Percentiles rank a stretch among this genome's conserved stretches.
Evolutionary conservation across 106 monocot genomes (phyloP).

Genomic region (Acorus gramineus): DNA sequence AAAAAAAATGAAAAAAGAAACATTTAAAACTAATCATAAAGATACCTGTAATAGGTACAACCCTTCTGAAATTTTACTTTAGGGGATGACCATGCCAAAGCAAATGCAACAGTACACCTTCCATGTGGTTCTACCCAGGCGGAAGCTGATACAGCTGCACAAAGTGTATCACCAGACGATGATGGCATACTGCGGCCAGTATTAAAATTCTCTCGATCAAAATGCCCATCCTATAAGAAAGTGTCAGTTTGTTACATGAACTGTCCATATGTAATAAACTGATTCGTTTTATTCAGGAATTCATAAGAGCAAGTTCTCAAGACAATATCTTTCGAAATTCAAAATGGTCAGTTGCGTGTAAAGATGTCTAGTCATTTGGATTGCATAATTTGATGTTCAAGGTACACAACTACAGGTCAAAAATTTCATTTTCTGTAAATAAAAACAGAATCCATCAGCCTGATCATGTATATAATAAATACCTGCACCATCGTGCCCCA

Average conservation of each 20-base stretch:
- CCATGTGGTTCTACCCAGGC: slow-evolving; percentile 94
- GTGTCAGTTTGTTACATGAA: background rate
- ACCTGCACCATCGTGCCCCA: slow-evolving; percentile 87
- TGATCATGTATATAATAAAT: background rate
- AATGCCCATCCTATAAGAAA: slow-evolving; percentile 62
- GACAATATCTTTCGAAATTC: background rate
- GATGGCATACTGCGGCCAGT: slow-evolving; percentile 67
- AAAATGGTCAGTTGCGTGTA: background rate
- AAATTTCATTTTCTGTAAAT: too few relatives aligned
- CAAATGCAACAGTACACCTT: slow-evolving; percentile 59
- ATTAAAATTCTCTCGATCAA: slow-evolving; percentile 63
- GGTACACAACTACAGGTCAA: background rate
- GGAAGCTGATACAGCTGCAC: slow-evolving; percentile 88
- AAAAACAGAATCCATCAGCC: too few relatives aligned
- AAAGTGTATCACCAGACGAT: slow-evolving; percentile 58
- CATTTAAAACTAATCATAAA: too few relatives aligned
- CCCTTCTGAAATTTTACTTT: slow-evolving; percentile 97
- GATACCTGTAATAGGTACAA: slow-evolving; percentile 71
- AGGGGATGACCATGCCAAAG: slow-evolving; percentile 58
- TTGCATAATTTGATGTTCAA: background rate
- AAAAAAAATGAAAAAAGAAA: background rate
- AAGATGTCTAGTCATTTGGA: background rate
- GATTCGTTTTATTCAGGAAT: too few relatives aligned
- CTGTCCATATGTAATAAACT: too few relatives aligned
- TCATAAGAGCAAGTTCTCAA: background rate